Base-by-base conservation (phyloP, 257 asterid species). In the Jaltomata sinuosa region DNA sequence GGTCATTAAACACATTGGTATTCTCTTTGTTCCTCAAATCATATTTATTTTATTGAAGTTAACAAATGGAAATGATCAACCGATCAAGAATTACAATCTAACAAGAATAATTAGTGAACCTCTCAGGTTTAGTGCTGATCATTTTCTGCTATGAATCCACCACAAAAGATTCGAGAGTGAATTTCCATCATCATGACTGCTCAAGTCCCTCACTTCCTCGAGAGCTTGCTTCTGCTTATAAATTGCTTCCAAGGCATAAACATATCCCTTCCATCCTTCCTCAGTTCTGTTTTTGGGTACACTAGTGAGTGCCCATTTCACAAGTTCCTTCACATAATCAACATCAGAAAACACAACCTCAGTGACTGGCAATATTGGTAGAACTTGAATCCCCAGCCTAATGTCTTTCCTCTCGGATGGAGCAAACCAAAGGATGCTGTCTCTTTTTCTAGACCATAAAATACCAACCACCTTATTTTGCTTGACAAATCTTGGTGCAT, bases 251-350 rank as follows among this genome's bases (percentile, higher is more conserved):
- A 96, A 86, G 2, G 97, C 97, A 83, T 90, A 94, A 84, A 91
- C 82, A 81, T 93, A 96, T 11, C 98, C 99, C 85, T 93, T 94
- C 99, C 99, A 96, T 55, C 98, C 98, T 87, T 96, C 99, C 14
- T 94, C 98, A 16, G 93, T 97, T 3, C 98, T 77, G 38, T 77
- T 98, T 81, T 90, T 90, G 0, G 45, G 89, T 87, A 94, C 76
- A 0, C 97, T 97, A 2, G 98, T 96, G 86, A 79, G 55, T 19
- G 96, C 89, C 99, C 99, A 96, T 6, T 52, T 52, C 83, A 96
- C 98, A 0, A 96, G 93, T 90, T 92, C 85, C 82, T 84, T 93
- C 72, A 89, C 94, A 67, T 87, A 96, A 47, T 47, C 36, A 14
- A 84, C 85, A 79, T 94, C 98, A 0, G 97, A 91, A 90, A 94